Evolutionary conservation across 495 filamentous ascomycete species (phyloP).

Genomic region (Parachaetomium inaequale): DNA sequence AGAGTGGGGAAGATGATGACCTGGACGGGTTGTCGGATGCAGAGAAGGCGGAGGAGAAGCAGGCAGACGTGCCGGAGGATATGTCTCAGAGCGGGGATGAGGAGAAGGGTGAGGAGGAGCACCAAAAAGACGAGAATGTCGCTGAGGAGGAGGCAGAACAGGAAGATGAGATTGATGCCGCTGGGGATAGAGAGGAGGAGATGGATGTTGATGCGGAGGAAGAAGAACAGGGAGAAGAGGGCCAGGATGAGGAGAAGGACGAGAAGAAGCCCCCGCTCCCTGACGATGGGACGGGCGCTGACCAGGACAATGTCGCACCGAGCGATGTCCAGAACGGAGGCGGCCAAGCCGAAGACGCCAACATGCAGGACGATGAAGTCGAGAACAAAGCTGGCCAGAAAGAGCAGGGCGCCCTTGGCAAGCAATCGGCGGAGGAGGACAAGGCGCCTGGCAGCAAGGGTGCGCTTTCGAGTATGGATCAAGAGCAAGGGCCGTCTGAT

Average conservation of each 20-base stretch:
- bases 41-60: conserved; percentile 25
- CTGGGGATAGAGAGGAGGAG: conserved; percentile 35
- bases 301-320: conserved; percentile 63
- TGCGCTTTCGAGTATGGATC: conserved; percentile 47
- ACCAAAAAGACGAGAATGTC: conserved; percentile 48
- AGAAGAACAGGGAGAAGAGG: conserved; percentile 33
- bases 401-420: conserved; percentile 47
- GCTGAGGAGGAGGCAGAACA: conserved; percentile 30
- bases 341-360: conserved; percentile 55
- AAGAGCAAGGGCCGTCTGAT: conserved; percentile 49
- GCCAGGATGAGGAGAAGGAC: conserved; percentile 33
- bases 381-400: conserved; percentile 46
- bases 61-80: conserved; percentile 20
- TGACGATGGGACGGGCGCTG: conserved; percentile 47
- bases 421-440: conserved; percentile 48
- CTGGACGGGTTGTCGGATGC: conserved; percentile 55
- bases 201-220: conserved; percentile 40
- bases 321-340: conserved; percentile 60
- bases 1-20: conserved; percentile 48
- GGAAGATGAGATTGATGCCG: conserved; percentile 31
- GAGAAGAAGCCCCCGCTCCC: conserved; percentile 33
- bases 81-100: conserved; percentile 19
- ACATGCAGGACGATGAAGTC: conserved; percentile 40
- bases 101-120: conserved; percentile 26
- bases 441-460: conserved; percentile 50